Percentiles rank a stretch among this genome's conserved stretches.
Evolutionary conservation across 257 asterid species (phyloP).

Genomic region (Anisodus tanguticus): DNA sequence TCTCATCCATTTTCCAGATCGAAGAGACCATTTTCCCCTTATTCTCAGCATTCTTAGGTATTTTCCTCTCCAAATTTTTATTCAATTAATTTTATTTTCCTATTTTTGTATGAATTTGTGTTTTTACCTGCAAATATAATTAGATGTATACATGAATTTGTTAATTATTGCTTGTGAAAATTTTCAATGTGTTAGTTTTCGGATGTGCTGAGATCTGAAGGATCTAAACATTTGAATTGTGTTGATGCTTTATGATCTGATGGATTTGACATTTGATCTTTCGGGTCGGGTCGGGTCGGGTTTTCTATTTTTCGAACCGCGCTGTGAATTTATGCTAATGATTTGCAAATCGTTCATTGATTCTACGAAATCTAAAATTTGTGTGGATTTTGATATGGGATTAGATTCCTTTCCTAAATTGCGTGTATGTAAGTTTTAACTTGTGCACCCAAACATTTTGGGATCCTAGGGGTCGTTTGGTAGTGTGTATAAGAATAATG

Average conservation of each 20-base stretch:
- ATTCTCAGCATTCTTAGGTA: constrained; percentile 8
- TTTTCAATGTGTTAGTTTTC: background rate
- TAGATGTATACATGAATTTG: background rate
- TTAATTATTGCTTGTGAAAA: background rate
- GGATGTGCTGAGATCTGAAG: background rate
- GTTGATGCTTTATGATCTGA: background rate
- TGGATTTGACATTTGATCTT: background rate
- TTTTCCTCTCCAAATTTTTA: background rate
- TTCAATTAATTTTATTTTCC: background rate
- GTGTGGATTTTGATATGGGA: background rate
- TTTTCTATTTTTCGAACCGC: background rate
- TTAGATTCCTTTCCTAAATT: background rate
- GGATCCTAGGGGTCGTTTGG: background rate
- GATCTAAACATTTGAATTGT: background rate
- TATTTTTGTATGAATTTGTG: background rate
- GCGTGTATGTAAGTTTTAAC: background rate
- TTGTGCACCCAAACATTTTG: background rate
- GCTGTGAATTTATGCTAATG: background rate
- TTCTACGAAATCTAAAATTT: background rate
- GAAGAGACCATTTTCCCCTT: background rate
- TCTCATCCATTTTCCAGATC: constrained; percentile 7
- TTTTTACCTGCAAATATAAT: background rate
- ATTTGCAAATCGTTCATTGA: background rate
- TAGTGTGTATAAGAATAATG: no score
- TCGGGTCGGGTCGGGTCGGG: background rate